Percentiles rank a stretch among this genome's conserved stretches.
Conservation (phyloP, 2,329 filamentous ascomycete genomes). For the Boeremia lycopersici region DNA sequence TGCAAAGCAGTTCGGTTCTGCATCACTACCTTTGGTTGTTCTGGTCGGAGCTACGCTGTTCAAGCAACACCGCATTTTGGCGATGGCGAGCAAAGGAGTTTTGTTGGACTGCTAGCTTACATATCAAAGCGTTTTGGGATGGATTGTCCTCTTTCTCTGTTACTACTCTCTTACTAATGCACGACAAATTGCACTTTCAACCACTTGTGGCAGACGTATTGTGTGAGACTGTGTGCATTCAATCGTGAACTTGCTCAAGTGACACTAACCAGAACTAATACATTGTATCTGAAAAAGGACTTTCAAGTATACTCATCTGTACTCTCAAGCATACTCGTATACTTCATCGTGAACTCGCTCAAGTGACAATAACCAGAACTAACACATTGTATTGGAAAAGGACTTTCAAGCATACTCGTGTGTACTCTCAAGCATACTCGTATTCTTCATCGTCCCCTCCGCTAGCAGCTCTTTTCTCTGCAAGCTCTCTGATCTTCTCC, state of each 20-base stretch:
- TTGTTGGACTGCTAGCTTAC: conserved; percentile 26
- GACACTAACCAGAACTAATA: background rate
- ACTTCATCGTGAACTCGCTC: background rate
- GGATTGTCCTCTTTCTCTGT: conserved; percentile 35
- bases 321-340: no score
- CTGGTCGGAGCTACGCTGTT: conserved; percentile 30
- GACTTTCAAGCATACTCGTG: conserved; percentile 13
- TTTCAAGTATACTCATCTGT: no score
- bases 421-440: conserved; percentile 15
- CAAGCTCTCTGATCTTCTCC: conserved; percentile 88
- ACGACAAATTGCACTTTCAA: conserved; percentile 25
- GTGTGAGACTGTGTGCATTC: background rate
- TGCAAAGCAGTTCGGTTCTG: conserved; percentile 28
- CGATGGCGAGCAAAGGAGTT: conserved; percentile 29
- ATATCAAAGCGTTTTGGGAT: conserved; percentile 35
- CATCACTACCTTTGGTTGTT: conserved; percentile 37
- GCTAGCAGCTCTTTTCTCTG: conserved; percentile 70
- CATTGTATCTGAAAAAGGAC: no score
- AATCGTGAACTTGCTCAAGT: background rate
- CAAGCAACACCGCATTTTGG: conserved; percentile 26
- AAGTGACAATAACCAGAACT: background rate
- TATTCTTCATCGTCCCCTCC: conserved; percentile 60
- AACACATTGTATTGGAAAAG: background rate
- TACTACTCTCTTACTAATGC: conserved; percentile 38
- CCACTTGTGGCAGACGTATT: background rate